Conservation (phyloP, 2,329 filamentous ascomycete species). For the Fusarium continuum region DNA sequence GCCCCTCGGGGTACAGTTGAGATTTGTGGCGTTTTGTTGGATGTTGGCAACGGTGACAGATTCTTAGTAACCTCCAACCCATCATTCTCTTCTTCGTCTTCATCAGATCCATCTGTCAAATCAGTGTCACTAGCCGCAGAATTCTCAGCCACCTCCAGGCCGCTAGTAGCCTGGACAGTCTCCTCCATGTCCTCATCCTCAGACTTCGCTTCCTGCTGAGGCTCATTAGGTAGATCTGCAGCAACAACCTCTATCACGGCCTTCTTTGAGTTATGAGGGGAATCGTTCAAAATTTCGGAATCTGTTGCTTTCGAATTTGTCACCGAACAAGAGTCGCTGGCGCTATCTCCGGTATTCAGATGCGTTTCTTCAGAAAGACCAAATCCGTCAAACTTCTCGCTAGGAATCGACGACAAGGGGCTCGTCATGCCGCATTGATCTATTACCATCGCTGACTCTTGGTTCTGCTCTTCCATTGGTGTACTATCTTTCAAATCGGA, state of each 20-base stretch:
- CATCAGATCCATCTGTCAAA: neutral
- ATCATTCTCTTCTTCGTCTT: neutral
- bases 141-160: neutral
- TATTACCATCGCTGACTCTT: neutral
- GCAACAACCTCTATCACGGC: neutral
- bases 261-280: neutral
- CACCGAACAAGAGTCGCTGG: neutral
- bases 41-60: neutral
- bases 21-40: neutral
- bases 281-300: neutral
- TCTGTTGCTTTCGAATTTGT: neutral
- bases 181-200: slow-evolving; percentile 5
- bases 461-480: neutral
- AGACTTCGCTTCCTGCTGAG: neutral
- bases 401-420: slow-evolving; percentile 29
- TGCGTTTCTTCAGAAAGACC: neutral
- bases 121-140: neutral
- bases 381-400: slow-evolving; percentile 18
- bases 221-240: neutral
- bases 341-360: neutral
- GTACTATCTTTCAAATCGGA: neutral
- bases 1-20: neutral
- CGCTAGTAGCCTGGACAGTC: neutral
- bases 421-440: slow-evolving; percentile 13
- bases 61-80: neutral